Evolutionary conservation across 768 basidiomycete species (phyloP), one percentile per base, ranked within the genome.

Genomic region (Collybia nuda): DNA sequence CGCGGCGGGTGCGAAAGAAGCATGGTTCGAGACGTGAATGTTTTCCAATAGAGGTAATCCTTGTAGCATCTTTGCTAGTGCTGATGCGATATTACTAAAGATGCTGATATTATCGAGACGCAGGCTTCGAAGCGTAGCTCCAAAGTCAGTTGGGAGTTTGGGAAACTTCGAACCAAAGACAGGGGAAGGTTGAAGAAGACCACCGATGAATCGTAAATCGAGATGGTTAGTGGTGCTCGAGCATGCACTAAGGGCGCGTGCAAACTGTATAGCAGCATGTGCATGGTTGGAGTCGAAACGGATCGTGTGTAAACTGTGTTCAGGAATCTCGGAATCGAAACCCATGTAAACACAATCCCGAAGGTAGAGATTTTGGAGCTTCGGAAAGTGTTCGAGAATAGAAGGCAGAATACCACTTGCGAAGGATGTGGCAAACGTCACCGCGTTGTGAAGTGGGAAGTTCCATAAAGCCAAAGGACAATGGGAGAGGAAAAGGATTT

Each of bases 51-150:
- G 43, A 17, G 57, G 58, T 5, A 67, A 47, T 23, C 52, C 56
- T 40, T 56, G 56, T 6, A 67, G 38, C 5, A 65, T 47, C 18
- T 61, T 55, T 6, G 58, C 55, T 45, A 61, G 64, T 28, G 56
- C 59, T 6, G 56, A 64, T 26, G 55, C 41, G 28, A 60, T 46
- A 19, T 64, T 52, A 46, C 52, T 58, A 36, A 64, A 57, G 19
- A 67, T 57, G 37, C 62, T 64, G 47, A 65, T 50, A 38, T 67
- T 67, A 44, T 67, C 62, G 22, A 67, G 53, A 14, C 63, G 60
- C 23, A 67, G 56, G 7, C 50, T 60, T 23, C 52, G 53, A n/a
- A 67, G 48, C 48, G 29, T 56, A 3, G 50, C 51, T 37, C 32
- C 54, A 36, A 37, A 49, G 9, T 46, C 28, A 14, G 53, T 32